Conservation (phyloP, 148 eudicot genomes). For the Fallopia convolvulus region DNA sequence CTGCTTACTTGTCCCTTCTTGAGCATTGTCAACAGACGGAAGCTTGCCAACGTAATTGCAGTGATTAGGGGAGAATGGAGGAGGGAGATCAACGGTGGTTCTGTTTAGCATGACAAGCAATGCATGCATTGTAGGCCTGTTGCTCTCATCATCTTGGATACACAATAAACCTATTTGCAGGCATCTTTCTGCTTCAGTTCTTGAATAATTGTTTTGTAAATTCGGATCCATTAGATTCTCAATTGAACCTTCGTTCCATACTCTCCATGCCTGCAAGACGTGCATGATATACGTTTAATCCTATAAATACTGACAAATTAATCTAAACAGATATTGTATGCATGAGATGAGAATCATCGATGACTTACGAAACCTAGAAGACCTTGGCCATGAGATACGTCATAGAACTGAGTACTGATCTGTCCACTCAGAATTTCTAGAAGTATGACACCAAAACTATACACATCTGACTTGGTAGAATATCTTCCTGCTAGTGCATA, state of each 20-base stretch:
- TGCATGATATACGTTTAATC: not conserved
- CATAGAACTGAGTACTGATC: not conserved
- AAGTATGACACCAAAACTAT: conserved; percentile 2
- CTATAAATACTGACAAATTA: too few species aligned
- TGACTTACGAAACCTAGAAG: not conserved
- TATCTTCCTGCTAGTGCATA: not conserved
- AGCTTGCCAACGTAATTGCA: not conserved
- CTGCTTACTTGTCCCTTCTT: not conserved
- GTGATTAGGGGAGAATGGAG: not conserved
- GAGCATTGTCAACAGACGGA: not conserved
- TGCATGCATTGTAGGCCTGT: not conserved
- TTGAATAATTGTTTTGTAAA: not conserved
- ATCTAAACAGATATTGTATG: not conserved
- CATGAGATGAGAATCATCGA: not conserved
- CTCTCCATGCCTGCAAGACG: not conserved
- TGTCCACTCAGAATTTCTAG: not conserved
- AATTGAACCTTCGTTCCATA: not conserved
- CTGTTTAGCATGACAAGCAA: conserved; percentile 8
- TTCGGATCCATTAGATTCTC: not conserved
- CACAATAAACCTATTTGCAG: conserved; percentile 1
- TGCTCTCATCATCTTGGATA: not conserved
- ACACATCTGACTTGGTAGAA: conserved; percentile 7
- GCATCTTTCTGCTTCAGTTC: not conserved
- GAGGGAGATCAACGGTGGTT: not conserved
- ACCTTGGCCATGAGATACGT: not conserved